Base-by-base conservation (phyloP, 352 stramenopile genomes). In the Phytophthora colocasiae region DNA sequence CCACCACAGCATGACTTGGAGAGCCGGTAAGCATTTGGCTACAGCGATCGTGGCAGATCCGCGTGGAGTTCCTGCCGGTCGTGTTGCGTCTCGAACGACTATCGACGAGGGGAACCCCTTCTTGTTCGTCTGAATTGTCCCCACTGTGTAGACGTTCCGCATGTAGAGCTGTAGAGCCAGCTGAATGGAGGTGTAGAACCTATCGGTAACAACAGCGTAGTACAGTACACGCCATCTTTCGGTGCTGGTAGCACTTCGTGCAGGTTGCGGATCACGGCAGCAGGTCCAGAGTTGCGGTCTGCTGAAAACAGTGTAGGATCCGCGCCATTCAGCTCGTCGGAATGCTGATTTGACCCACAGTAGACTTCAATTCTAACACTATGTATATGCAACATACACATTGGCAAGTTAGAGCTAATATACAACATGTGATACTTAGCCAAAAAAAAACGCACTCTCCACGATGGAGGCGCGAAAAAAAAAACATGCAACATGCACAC, bases 111-210 rank as follows among this genome's bases (percentile, higher is more conserved):
- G n/a, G n/a, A n/a, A n/a, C n/a, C n/a, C n/a, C n/a, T n/a, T n/a
- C n/a, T n/a, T n/a, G n/a, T n/a, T n/a, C n/a, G n/a, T n/a, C n/a
- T n/a, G n/a, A n/a, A n/a, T n/a, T n/a, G n/a, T n/a, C n/a, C n/a
- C n/a, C n/a, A n/a, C n/a, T n/a, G n/a, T n/a, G n/a, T n/a, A n/a
- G n/a, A n/a, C n/a, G n/a, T 7, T 2, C 29, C 29, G n/a, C n/a
- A n/a, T n/a, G n/a, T n/a, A n/a, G n/a, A 51, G 12, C 12, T 34
- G 44, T 1, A 51, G 24, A 1, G 44, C 44, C 1, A 36, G 44
- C 24, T 51, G 44, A 24, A 51, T 3, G 14, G 44, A 51, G 10
- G 44, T 36, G 12, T 51, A 51, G 24, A 51, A 51, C 24, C 44
- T 2, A 6, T 51, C 15, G 4, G 40, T 46, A 2, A 26, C 17